Evolutionary conservation across 306 rosid genomes (phyloP).

Genomic region (Abrus precatorius): DNA sequence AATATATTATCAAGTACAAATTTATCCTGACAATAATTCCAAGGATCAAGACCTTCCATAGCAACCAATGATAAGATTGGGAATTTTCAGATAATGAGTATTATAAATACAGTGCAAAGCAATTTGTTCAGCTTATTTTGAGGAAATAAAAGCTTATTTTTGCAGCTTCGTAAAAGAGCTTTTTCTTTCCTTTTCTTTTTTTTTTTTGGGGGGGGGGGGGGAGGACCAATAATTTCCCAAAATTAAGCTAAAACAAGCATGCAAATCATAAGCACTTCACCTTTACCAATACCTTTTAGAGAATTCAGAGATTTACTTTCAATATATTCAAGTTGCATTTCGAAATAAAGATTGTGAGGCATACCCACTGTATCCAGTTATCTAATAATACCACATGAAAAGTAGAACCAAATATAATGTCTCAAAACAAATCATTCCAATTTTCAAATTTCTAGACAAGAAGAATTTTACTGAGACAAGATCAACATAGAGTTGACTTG

Average conservation of each 20-base stretch:
- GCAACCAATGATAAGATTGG: slow-evolving; percentile 3
- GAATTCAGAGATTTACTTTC: slow-evolving; percentile 27
- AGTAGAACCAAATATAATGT: slow-evolving; percentile 24
- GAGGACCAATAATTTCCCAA: not conserved
- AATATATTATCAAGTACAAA: slow-evolving; percentile 14
- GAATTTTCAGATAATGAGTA: slow-evolving; percentile 7
- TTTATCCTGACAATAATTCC: slow-evolving; percentile 25
- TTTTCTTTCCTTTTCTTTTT: no score
- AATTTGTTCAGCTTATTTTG: not conserved
- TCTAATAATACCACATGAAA: slow-evolving; percentile 3
- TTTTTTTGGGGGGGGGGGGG: no score
- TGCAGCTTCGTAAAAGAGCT: not conserved
- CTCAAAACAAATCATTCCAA: not conserved
- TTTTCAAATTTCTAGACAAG: slow-evolving; percentile 31
- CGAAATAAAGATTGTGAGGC: slow-evolving; percentile 36
- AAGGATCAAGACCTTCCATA: slow-evolving; percentile 35
- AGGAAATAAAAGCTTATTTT: not conserved
- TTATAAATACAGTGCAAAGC: slow-evolving; percentile 27
- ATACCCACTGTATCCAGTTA: not conserved
- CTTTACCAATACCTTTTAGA: slow-evolving; percentile 15
- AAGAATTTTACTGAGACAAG: slow-evolving; percentile 16
- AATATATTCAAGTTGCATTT: slow-evolving; percentile 37
- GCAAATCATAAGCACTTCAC: slow-evolving; percentile 11
- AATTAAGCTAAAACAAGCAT: not conserved
- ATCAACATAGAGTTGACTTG: slow-evolving; percentile 4